phyloP scores from a whole-genome alignment of 805 yeast species.

The Phaffomyces opuntiae region DNA sequence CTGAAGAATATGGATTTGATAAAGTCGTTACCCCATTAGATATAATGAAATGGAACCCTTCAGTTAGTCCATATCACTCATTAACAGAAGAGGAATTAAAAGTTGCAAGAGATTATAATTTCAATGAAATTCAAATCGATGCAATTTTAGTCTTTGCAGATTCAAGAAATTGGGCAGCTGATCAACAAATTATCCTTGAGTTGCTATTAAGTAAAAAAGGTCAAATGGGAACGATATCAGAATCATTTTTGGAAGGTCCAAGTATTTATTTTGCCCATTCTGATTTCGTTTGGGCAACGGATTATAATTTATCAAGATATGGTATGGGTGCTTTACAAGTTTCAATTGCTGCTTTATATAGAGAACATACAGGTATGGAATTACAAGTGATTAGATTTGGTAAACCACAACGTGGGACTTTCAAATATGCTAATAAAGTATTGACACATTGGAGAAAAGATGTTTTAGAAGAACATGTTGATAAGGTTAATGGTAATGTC shows the following conservation, averaged over 20 bases:
- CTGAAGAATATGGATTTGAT: slow-evolving; percentile 75
- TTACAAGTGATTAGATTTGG: slow-evolving; percentile 79
- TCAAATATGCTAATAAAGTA: slow-evolving; percentile 75
- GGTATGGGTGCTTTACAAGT: slow-evolving; percentile 96
- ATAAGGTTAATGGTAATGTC: slow-evolving; percentile 34
- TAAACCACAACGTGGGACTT: slow-evolving; percentile 85
- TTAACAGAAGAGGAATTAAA: slow-evolving; percentile 63
- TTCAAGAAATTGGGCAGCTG: slow-evolving; percentile 89
- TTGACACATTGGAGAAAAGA: slow-evolving; percentile 73
- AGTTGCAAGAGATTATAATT: slow-evolving; percentile 51
- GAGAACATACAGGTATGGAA: slow-evolving; percentile 79
- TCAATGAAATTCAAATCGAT: slow-evolving; percentile 59
- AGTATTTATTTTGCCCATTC: slow-evolving; percentile 84
- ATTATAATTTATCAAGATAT: slow-evolving; percentile 72
- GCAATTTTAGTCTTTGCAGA: slow-evolving; percentile 89
- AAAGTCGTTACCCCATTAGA: slow-evolving; percentile 80
- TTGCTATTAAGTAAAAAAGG: slow-evolving; percentile 71
- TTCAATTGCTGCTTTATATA: slow-evolving; percentile 76
- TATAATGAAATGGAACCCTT: slow-evolving; percentile 79
- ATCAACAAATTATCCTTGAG: slow-evolving; percentile 83
- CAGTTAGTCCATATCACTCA: slow-evolving; percentile 78
- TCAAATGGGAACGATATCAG: slow-evolving; percentile 74
- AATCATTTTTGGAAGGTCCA: slow-evolving; percentile 71
- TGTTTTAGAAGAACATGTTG: slow-evolving; percentile 67
- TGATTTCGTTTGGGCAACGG: slow-evolving; percentile 91